Conservation (phyloP, 1,139 yeast genomes). For the Zygosaccharomyces pseudobailii region DNA sequence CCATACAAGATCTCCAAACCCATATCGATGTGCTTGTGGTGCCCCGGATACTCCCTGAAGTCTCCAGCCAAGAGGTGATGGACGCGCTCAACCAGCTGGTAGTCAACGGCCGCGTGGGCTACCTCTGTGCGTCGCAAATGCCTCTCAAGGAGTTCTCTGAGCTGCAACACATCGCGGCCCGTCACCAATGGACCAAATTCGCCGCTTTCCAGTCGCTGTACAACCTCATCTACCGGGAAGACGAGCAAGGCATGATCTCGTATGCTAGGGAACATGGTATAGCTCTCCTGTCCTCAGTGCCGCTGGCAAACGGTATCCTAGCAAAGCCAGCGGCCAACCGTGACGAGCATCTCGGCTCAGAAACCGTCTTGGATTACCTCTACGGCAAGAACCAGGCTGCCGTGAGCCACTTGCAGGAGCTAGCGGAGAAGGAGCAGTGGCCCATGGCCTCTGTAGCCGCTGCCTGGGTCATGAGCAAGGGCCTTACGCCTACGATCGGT, state of each 20-base stretch:
- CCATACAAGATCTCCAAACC: constrained; percentile 42
- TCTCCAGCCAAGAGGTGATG: constrained; percentile 46
- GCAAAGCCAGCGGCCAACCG: constrained; percentile 39
- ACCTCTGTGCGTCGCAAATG: constrained; percentile 51
- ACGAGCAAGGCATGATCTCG: constrained; percentile 48
- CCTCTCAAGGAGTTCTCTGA: constrained; percentile 42
- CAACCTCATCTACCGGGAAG: constrained; percentile 48
- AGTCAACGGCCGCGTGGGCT: constrained; percentile 40
- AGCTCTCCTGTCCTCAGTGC: constrained; percentile 50
- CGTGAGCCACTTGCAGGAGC: constrained; percentile 46
- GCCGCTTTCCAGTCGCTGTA: constrained; percentile 47
- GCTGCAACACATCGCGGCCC: constrained; percentile 44
- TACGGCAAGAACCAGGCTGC: constrained; percentile 36
- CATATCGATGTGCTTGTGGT: constrained; percentile 47
- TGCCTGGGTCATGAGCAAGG: constrained; percentile 53
- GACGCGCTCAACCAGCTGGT: constrained; percentile 45
- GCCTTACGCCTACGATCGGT: constrained; percentile 52
- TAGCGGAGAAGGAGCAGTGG: constrained; percentile 42
- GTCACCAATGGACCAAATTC: constrained; percentile 44
- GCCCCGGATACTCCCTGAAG: constrained; percentile 42
- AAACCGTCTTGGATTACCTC: constrained; percentile 16
- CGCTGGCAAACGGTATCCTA: constrained; percentile 45
- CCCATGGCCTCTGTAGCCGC: constrained; percentile 53
- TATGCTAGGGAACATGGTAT: constrained; percentile 36
- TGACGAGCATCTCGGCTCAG: constrained; percentile 21